Base-by-base conservation (phyloP, 371 early-diverging fungal genomes). In the Mortierella polycephala region DNA sequence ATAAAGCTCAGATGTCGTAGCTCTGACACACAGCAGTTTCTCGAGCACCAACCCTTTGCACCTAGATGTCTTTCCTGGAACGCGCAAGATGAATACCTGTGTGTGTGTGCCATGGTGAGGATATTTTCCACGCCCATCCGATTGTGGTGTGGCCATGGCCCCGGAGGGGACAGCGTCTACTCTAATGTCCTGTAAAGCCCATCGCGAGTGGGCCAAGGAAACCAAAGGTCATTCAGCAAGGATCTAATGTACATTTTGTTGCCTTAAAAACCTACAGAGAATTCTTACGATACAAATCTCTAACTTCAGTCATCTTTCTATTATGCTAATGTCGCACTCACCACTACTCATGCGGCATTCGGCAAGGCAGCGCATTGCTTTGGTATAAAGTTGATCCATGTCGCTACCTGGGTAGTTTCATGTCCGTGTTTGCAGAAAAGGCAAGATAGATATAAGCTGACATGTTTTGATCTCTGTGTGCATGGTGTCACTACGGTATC, bases 81-180 rank as follows among this genome's bases (percentile, higher is more conserved):
- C 96, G n/a, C 90, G 98, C 62, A 90, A 93, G 65, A 95, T 97
- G 92, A 98, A 98, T 75, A 95, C 97, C 40, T 97, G 97, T 77
- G 88, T 94, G 88, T 94, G 41, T 94, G 97, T n/a, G 89, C 93
- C 8, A 96, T 97, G 97, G 94, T 1, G 76, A 95, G 40, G 64
- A 82, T 44, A 92, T 98, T 87, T 96, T 93, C 87, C 90, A 96
- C 79, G 96, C 92, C n/a, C 92, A 0, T 69, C 70, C 8, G 85
- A 84, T 16, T 93, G 91, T 37, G 92, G 92, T 74, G 94, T 94
- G 45, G 88, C 89, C 37, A 93, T 97, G 83, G 97, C 98, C 10
- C 94, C 95, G 47, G 98, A 98, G 49, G 98, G 98, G 41, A 96
- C 97, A 16, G 98, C 97, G 79, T 91, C 92, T 72, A 92, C 97